These are phyloP conservation scores for Kazachstania sp. DNA, from an alignment of 1,139 yeast species.

Conservation along the genomic window DNA sequence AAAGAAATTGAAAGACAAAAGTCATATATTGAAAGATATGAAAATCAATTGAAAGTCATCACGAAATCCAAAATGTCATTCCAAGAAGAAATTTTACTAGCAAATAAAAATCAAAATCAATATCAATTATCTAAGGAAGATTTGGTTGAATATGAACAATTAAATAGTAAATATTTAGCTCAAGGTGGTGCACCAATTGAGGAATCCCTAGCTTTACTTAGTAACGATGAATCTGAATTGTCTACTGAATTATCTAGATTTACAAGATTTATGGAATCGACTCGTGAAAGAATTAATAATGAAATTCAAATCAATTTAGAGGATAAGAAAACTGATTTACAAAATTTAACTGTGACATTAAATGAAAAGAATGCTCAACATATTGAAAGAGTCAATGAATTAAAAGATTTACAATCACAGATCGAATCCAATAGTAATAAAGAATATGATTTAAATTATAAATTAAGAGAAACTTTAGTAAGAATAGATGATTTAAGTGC, in stretches of 20 bases:
- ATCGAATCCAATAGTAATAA: conserved; percentile 34
- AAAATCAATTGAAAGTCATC: conserved; percentile 43
- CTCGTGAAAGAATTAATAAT: conserved; percentile 34
- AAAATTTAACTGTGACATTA: conserved; percentile 34
- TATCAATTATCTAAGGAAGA: conserved; percentile 43
- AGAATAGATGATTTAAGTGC: conserved; percentile 67
- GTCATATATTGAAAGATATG: conserved; percentile 35
- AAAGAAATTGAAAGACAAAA: conserved; percentile 49
- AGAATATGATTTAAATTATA: conserved; percentile 46
- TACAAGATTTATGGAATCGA: conserved; percentile 35
- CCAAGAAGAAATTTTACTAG: conserved; percentile 35
- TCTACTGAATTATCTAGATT: conserved; percentile 35
- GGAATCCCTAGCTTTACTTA: conserved; percentile 39
- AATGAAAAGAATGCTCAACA: conserved; percentile 41
- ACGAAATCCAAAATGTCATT: conserved; percentile 38
- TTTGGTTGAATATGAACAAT: conserved; percentile 48
- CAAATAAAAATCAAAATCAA: conserved; percentile 27
- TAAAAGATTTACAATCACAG: conserved; percentile 27
- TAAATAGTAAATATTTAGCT: conserved; percentile 51
- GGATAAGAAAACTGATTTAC: conserved; percentile 37
- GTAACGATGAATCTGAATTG: conserved; percentile 41
- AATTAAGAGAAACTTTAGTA: conserved; percentile 52
- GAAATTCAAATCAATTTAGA: conserved; percentile 33
- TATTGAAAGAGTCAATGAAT: conserved; percentile 34
- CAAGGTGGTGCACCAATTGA: conserved; percentile 53